Evolutionary conservation across 345 rosid species (phyloP).

Genomic region (Noccaea bulbosa): DNA sequence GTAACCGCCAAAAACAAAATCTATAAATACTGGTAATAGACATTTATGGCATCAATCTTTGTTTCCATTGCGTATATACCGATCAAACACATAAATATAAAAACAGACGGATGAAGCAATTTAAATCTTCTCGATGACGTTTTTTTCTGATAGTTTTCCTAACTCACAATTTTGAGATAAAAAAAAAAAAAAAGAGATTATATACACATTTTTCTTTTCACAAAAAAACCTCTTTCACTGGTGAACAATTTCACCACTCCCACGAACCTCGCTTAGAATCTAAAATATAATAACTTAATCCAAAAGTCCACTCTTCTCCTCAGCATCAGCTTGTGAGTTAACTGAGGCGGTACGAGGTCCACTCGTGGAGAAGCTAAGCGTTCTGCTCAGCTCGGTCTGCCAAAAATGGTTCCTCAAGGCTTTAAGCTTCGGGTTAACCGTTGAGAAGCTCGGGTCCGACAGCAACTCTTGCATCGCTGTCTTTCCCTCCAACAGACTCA

Average conservation of each 20-base stretch:
- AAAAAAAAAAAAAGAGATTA: not conserved
- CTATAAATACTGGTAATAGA: no score
- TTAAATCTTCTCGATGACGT: no score
- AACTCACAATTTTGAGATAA: not conserved
- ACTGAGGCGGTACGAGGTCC: conserved; percentile 45
- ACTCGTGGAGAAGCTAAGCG: conserved; percentile 51
- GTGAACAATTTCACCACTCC: conserved; percentile 11
- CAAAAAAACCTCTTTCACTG: not conserved
- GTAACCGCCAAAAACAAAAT: no score
- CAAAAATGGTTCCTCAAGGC: conserved; percentile 81
- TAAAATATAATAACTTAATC: conserved; percentile 18
- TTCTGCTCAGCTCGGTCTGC: conserved; percentile 64
- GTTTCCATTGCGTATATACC: no score
- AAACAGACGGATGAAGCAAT: no score
- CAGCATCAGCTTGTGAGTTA: conserved; percentile 41
- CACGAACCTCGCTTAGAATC: not conserved
- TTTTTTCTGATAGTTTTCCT: no score
- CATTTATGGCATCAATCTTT: no score
- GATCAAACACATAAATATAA: no score
- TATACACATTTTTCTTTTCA: conserved; percentile 27
- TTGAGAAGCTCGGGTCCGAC: conserved; percentile 70
- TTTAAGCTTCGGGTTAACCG: conserved; percentile 63
- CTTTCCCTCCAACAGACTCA: conserved; percentile 79
- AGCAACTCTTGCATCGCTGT: conserved; percentile 72
- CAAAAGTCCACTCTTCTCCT: conserved; percentile 45